Conservation (phyloP, 768 basidiomycete genomes). For the Kwoniella dendrophila region DNA sequence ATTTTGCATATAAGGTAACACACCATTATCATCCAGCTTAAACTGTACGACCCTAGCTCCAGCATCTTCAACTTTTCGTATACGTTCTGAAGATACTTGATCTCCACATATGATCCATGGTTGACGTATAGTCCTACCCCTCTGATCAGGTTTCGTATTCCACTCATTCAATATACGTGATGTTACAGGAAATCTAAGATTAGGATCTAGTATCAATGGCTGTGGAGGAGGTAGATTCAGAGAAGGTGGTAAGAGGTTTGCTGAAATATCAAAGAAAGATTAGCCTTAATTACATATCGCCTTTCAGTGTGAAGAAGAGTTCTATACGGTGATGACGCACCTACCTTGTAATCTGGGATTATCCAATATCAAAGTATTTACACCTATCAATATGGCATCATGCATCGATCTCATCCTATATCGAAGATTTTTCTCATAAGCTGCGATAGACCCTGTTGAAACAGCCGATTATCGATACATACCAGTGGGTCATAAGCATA, state of each 20-base stretch:
- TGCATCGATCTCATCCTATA: conserved; percentile 86
- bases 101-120: conserved; percentile 71
- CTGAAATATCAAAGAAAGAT: conserved; percentile 24
- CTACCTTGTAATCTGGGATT: conserved; percentile 91
- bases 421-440: neutral
- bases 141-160: conserved; percentile 60
- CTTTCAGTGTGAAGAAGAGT: neutral
- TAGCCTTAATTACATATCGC: neutral
- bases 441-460: neutral
- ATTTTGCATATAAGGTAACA: conserved; percentile 14
- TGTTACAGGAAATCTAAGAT: conserved; percentile 66
- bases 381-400: conserved; percentile 87
- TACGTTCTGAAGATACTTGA: conserved; percentile 56
- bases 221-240: conserved; percentile 58
- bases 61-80: conserved; percentile 61
- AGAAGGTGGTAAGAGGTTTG: conserved; percentile 46
- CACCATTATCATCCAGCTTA: conserved; percentile 57
- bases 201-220: conserved; percentile 80
- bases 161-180: conserved; percentile 64
- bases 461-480: conserved; percentile 31
- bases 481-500: conserved; percentile 95
- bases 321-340: conserved; percentile 35
- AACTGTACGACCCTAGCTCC: conserved; percentile 71
- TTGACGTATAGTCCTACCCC: conserved; percentile 52
- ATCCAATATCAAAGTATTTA: conserved; percentile 86